phyloP scores from a whole-genome alignment of 805 yeast genomes.

The Huiozyma sinensis region DNA sequence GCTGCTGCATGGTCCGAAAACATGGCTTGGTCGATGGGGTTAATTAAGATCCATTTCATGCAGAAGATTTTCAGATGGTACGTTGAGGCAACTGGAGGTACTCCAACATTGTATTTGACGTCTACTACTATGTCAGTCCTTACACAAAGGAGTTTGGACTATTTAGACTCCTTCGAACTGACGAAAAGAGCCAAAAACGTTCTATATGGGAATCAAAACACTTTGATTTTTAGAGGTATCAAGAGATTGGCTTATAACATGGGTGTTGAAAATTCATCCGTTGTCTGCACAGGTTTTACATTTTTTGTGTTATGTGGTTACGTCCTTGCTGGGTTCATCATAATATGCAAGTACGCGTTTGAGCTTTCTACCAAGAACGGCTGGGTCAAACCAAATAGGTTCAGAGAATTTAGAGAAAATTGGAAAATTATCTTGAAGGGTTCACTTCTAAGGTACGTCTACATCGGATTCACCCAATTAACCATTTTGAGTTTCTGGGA shows the following conservation, averaged over 20 bases:
- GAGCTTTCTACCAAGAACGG: conserved; percentile 38
- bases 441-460: conserved; percentile 62
- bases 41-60: conserved; percentile 72
- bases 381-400: conserved; percentile 39
- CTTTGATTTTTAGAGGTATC: conserved; percentile 75
- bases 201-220: conserved; percentile 42
- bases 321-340: conserved; percentile 52
- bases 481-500: conserved; percentile 78
- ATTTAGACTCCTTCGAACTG: conserved; percentile 13
- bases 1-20: conserved; percentile 91
- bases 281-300: conserved; percentile 79
- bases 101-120: conserved; percentile 59
- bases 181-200: conserved; percentile 32
- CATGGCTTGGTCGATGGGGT: conserved; percentile 92
- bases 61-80: conserved; percentile 80
- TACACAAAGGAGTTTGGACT: conserved; percentile 44
- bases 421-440: conserved; percentile 65
- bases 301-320: conserved; percentile 74
- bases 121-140: conserved; percentile 56
- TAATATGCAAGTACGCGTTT: conserved; percentile 42
- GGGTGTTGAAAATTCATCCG: conserved; percentile 69
- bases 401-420: conserved; percentile 39
- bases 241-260: conserved; percentile 71
- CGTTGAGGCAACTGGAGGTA: conserved; percentile 82
- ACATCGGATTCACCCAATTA: conserved; percentile 78